Base-by-base conservation (phyloP, 2,329 filamentous ascomycete genomes). In the Venturia asperata region DNA sequence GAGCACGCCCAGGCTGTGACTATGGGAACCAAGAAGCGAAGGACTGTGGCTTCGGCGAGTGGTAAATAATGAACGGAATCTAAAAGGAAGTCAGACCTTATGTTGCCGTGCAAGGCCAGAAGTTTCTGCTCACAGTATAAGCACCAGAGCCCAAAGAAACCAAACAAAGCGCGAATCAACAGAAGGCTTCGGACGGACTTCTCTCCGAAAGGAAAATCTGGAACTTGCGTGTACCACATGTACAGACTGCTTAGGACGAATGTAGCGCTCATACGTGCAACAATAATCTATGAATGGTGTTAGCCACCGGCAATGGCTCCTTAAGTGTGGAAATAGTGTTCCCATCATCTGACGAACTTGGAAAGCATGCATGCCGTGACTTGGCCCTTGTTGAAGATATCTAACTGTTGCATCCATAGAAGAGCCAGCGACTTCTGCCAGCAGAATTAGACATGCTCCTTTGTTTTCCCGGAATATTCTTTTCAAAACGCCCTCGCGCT, bases 251-350 rank as follows among this genome's bases (percentile, higher is more conserved):
- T 58, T 41, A 66, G 34, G 9, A 64, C 42, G 30, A 58, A 64
- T 17, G 64, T 66, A 10, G 17, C 37, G 45, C 42, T 47, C 64
- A 66, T 66, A 24, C 64, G 64, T 5, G 61, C 64, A 43, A 66
- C 64, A n/a, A 66, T 61, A n/a, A 66, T 64, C 61, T 66, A 70
- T 55, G 6, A 34, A 71, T 61, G n/a, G 1, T 13, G 5, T 24
- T 27, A 55, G 30, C 60, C 21, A 41, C 15, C 11, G 39, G 15
- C 39, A 41, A 9, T 2, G 39, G 9, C 11, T 11, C 10, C 39
- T 4, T 4, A 10, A 15, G 15, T 41, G 39, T 15, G 39, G 39
- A 41, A 15, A 41, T 2, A 41, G 39, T 41, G 15, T 41, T 41
- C 9, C 15, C 30, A 34, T 41, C 2, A 41, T 41, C 3, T 15